phyloP scores from a whole-genome alignment of 108 stramenopile species.

The Cylindrotheca fusiformis region DNA sequence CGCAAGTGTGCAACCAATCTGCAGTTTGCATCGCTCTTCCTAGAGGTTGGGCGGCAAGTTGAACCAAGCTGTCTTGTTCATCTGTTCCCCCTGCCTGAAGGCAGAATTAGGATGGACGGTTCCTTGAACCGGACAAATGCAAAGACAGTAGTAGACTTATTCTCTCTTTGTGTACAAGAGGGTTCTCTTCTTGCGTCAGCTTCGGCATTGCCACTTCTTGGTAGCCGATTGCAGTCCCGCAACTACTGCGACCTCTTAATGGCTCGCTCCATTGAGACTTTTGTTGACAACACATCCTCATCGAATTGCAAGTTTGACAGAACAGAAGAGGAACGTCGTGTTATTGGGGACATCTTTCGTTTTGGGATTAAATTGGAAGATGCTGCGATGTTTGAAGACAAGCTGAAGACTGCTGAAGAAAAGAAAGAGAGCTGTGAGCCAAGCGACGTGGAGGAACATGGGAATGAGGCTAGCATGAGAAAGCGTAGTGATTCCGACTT shows the following conservation, averaged over 20 bases:
- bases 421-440: too few species aligned
- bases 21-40: conserved; percentile 37
- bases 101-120: neutral
- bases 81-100: conserved; percentile 23
- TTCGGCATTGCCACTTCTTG: conserved; percentile 27
- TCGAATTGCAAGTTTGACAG: conserved; percentile 15
- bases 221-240: conserved; percentile 16
- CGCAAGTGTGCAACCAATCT: conserved; percentile 20
- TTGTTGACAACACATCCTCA: conserved; percentile 17
- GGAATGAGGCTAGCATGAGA: too few species aligned
- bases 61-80: conserved; percentile 26
- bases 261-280: conserved; percentile 11
- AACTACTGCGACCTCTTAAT: conserved; percentile 22
- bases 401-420: neutral
- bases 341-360: conserved; percentile 33
- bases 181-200: conserved; percentile 24
- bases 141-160: conserved; percentile 18
- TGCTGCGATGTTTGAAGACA: conserved; percentile 14
- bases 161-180: conserved; percentile 19
- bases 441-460: neutral
- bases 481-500: neutral
- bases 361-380: conserved; percentile 41
- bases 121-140: conserved; percentile 6
- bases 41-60: conserved; percentile 34
- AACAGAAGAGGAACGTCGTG: conserved; percentile 28